Percentiles rank a stretch among this genome's conserved stretches.
Conservation (phyloP, 148 eudicot species). For the Arctostaphylos glauca region DNA sequence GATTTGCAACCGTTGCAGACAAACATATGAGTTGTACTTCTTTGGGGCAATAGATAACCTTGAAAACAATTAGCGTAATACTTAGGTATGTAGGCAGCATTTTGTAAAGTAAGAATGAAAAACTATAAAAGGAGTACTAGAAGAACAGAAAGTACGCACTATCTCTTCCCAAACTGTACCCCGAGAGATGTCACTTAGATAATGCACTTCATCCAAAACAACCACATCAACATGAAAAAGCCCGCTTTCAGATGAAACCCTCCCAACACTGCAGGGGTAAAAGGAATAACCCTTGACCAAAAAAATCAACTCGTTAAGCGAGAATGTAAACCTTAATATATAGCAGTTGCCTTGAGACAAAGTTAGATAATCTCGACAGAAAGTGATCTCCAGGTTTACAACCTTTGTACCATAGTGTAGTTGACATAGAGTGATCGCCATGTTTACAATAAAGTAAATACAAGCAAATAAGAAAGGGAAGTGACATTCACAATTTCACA, state of each 20-base stretch:
- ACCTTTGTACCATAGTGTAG: neutral
- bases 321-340: neutral
- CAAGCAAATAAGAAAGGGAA: neutral
- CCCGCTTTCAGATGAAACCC: conserved; percentile 67
- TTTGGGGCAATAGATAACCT: conserved; percentile 96
- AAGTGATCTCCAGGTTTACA: neutral
- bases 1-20: conserved; percentile 97
- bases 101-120: neutral
- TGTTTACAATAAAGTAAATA: neutral
- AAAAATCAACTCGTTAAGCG: neutral
- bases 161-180: conserved; percentile 99
- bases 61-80: conserved; percentile 14
- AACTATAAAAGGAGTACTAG: conserved; percentile 10
- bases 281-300: neutral
- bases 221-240: conserved; percentile 86
- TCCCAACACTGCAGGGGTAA: conserved; percentile 72
- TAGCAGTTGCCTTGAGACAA: conserved; percentile 2
- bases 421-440: neutral
- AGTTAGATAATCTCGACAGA: neutral
- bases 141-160: conserved; percentile 40
- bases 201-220: conserved; percentile 99
- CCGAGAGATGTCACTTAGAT: conserved; percentile 92
- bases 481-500: neutral
- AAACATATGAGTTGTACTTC: conserved; percentile 97
- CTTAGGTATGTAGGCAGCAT: neutral